Base-by-base conservation (phyloP, 768 basidiomycete species). In the Asterophora parasitica region DNA sequence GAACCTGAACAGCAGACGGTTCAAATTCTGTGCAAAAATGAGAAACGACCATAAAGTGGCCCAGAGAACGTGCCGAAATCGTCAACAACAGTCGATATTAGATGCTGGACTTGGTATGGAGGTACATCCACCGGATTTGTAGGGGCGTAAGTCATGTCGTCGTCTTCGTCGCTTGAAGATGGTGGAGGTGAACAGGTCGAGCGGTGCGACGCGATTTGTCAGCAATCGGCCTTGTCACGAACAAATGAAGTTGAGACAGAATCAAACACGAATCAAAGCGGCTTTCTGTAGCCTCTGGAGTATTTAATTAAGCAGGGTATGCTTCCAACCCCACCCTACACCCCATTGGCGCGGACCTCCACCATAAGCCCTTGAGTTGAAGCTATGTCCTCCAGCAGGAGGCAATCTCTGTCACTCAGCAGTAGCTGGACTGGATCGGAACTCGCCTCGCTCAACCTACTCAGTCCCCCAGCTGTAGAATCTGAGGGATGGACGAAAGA, bases 21-120 rank as follows among this genome's bases (percentile, higher is more conserved):
- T 39, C 37, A n/a, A 45, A 30, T 26, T 36, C 53, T 57, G 31
- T 23, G 13, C 27, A 48, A 43, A 4, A 12, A 26, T 54, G 26
- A 53, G 46, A 3, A 27, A 23, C 7, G 23, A 26, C 28, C 28
- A 41, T 34, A n/a, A 36, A 42, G 34, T 34, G 10, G 16, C n/a
- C 15, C 35, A 48, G 11, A 44, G 26, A 19, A 46, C 45, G 42
- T 46, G 56, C 60, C 59, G 12, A 39, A 47, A 43, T 54, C 43
- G 44, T 62, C 52, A n/a, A 61, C 57, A 32, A 74, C 63, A 31
- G 54, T 64, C 9, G 68, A 65, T 50, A 79, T 68, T 23, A 79
- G 70, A 7, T 66, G 65, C 50, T 74, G 78, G 15, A 82, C 58
- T 48, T 78, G 71, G 62, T 83, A 88, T 8, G 83, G 85, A 7